Conservation (phyloP, 176 grass and related monocot genomes). For the Rhynchospora tenuis region DNA sequence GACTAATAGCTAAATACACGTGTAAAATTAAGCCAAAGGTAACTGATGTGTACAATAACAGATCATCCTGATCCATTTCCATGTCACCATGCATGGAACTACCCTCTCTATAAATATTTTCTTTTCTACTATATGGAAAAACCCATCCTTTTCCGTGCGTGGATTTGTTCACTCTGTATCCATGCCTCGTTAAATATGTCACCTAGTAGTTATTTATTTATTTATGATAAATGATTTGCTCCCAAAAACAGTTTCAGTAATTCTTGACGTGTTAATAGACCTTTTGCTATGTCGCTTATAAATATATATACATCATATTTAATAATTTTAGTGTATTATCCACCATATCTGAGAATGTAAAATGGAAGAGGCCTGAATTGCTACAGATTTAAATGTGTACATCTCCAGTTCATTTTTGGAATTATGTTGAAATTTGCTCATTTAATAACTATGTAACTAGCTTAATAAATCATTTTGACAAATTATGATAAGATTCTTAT, state of each 20-base stretch:
- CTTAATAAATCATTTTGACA: too few species aligned
- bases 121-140: conserved; percentile 1
- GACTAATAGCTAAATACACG: not conserved
- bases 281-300: too few species aligned
- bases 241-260: not conserved
- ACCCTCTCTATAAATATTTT: not conserved
- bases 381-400: too few species aligned
- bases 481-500: too few species aligned
- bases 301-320: not conserved
- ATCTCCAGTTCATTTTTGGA: too few species aligned
- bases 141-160: not conserved
- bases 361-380: not conserved
- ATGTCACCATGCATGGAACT: not conserved
- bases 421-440: too few species aligned
- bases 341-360: not conserved
- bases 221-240: not conserved
- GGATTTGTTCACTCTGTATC: not conserved
- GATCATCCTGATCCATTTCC: conserved; percentile 21
- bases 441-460: too few species aligned
- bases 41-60: conserved; percentile 2
- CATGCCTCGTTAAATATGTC: not conserved
- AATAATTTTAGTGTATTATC: not conserved
- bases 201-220: not conserved
- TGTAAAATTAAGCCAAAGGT: not conserved
- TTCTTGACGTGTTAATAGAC: not conserved